Conservation (phyloP, 2,329 filamentous ascomycete genomes). For the Mycocentrospora acerina region DNA sequence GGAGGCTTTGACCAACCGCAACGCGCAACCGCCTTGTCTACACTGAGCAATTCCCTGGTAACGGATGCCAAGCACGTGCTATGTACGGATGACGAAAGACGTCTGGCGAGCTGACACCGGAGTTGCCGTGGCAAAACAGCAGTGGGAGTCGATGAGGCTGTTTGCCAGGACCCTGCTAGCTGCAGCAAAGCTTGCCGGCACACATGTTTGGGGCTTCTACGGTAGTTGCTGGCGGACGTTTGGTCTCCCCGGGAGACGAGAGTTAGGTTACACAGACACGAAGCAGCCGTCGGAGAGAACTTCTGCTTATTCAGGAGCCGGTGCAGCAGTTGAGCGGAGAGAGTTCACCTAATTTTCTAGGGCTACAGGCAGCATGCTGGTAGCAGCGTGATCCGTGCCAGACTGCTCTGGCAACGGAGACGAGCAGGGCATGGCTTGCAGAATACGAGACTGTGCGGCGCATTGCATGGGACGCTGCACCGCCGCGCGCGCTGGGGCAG, state of each 20-base stretch:
- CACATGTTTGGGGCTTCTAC: neutral
- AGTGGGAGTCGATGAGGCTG: slow-evolving; percentile 15
- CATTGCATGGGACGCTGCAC: slow-evolving; percentile 14
- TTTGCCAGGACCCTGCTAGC: neutral
- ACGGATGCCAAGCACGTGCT: slow-evolving; percentile 24
- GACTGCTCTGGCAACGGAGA: slow-evolving; percentile 25
- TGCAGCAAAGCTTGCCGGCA: neutral
- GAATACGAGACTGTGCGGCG: slow-evolving; percentile 7
- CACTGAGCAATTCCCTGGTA: slow-evolving; percentile 33
- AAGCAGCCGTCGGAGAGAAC: slow-evolving; percentile 11
- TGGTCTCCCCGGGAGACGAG: slow-evolving; percentile 32
- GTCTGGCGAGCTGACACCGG: slow-evolving; percentile 22
- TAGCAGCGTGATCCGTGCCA: slow-evolving; percentile 22
- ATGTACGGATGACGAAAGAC: slow-evolving; percentile 35
- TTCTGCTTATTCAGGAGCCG: slow-evolving; percentile 14
- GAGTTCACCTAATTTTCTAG: slow-evolving; percentile 24
- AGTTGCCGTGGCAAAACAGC: slow-evolving; percentile 16
- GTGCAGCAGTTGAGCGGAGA: slow-evolving; percentile 25
- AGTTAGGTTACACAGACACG: slow-evolving; percentile 21
- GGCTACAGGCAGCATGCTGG: slow-evolving; percentile 25
- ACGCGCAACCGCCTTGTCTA: slow-evolving; percentile 12
- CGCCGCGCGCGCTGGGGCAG: slow-evolving; percentile 14
- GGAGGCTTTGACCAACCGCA: slow-evolving; percentile 21
- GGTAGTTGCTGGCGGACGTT: neutral
- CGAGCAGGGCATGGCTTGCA: slow-evolving; percentile 15